These are phyloP conservation scores for Discostella stelligeroides DNA, from an alignment of 108 stramenopile genomes.

Conservation along the genomic window DNA sequence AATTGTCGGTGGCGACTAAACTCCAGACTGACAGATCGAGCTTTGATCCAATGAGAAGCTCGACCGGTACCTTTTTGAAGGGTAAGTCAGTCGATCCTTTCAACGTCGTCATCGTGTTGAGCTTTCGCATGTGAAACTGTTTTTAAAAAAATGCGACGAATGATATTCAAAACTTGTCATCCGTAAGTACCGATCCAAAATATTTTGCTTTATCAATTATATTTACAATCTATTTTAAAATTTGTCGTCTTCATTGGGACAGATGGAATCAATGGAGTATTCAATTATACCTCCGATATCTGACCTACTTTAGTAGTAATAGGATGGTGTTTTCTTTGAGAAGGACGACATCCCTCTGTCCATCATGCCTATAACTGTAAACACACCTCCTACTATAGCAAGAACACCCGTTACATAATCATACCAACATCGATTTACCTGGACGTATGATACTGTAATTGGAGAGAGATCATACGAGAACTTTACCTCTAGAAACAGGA, in stretches of 20 bases:
- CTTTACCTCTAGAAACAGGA: conserved; percentile 60
- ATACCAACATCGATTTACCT: conserved; percentile 74
- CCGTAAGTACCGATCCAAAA: neutral
- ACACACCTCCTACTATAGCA: conserved; percentile 96
- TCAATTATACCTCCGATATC: too few relatives aligned
- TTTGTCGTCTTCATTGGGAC: too few relatives aligned
- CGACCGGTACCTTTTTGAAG: conserved; percentile 22
- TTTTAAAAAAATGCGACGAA: too few relatives aligned
- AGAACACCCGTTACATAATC: conserved; percentile 93
- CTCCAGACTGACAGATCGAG: conserved; percentile 42
- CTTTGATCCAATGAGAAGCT: conserved; percentile 11
- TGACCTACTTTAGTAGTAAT: neutral
- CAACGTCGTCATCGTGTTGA: too few relatives aligned
- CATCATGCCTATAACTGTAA: conserved; percentile 92
- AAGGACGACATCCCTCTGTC: conserved; percentile 56
- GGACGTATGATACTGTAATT: conserved; percentile 78
- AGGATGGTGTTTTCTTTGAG: conserved; percentile 6
- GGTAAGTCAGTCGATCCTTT: conserved; percentile 32
- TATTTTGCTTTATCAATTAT: too few relatives aligned
- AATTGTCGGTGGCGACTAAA: conserved; percentile 27
- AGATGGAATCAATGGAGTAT: too few relatives aligned
- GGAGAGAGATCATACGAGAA: conserved; percentile 87
- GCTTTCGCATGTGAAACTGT: too few relatives aligned
- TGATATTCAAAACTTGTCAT: too few relatives aligned
- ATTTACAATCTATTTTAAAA: too few relatives aligned